Conservation (phyloP, 306 rosid genomes). For the Prinsepia uniflora region DNA sequence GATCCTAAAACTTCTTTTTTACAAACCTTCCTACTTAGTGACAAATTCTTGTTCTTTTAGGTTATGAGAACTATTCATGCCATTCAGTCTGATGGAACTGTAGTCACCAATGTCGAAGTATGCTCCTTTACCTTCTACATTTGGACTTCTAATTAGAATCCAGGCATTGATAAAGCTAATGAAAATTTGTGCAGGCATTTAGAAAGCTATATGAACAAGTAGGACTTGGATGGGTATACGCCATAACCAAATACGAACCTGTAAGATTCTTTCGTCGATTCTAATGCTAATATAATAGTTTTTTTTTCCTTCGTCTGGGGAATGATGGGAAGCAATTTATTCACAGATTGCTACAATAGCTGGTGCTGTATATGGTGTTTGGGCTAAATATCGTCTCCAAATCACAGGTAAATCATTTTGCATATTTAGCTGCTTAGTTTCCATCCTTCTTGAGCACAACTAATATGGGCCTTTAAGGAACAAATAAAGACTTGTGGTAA, state of each 20-base stretch:
- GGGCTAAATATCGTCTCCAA: slow-evolving; percentile 93
- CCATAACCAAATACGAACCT: slow-evolving; percentile 77
- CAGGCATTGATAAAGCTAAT: slow-evolving; percentile 8
- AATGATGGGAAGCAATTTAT: slow-evolving; percentile 18
- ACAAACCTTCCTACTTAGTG: not conserved
- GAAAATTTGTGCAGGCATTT: slow-evolving; percentile 56
- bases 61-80: slow-evolving; percentile 95
- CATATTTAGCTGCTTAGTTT: slow-evolving; percentile 1
- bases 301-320: slow-evolving; percentile 15
- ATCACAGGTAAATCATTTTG: slow-evolving; percentile 49
- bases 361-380: slow-evolving; percentile 61
- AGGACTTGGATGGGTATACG: slow-evolving; percentile 95
- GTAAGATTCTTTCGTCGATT: slow-evolving; percentile 37
- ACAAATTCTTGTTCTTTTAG: slow-evolving; percentile 33
- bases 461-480: not conserved
- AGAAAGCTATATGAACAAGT: slow-evolving; percentile 76
- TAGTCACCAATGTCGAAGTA: slow-evolving; percentile 89
- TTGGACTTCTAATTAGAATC: not conserved
- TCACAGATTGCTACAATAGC: slow-evolving; percentile 62
- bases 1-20: not conserved
- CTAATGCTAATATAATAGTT: slow-evolving; percentile 4
- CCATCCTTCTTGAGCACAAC: not conserved
- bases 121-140: slow-evolving; percentile 24
- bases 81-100: slow-evolving; percentile 79
- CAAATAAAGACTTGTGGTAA: not conserved